Evolutionary conservation across 305 asterid species (phyloP), one percentile per base, ranked within the genome.

Genomic region (Plantago coronopus): DNA sequence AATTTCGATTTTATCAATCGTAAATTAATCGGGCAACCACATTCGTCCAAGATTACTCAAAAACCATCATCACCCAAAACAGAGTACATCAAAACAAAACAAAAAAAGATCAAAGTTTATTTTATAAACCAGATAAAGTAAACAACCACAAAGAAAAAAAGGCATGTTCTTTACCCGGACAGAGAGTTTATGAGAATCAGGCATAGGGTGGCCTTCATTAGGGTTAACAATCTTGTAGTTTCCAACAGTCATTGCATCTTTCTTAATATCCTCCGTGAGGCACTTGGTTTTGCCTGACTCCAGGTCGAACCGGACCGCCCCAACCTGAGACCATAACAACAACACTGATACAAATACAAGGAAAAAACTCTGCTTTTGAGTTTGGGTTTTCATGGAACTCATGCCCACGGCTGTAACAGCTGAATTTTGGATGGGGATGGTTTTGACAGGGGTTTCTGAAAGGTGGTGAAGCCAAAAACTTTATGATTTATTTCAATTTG

Each of bases 181-280:
- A 48, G 93, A 79, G 72, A 89, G 45, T 80, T 73, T 91, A 74
- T 91, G 95, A 63, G 98, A 79, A 44, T 91, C 97, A 17, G 96
- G 96, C 23, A 88, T 74, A 77, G 98, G 89, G 37, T 76, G 74
- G 17, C 91, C 98, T 22, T 91, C 98, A 37, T 59, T 80, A 48
- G 89, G 86, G 69, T 89, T 86, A 47, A 88, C 88, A 54, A 88
- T 72, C 46, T 89, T 91, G 68, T 91, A 91, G 54, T 89, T 88
- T 40, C 97, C 98, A 17, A 91, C 95, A 31, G 97, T 91, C 97
- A 91, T 91, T 11, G 97, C 74, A 79, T 81, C 83, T 65, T 80
- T 76, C 79, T 86, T 85, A 56, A 91, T 81, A 27, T 91, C 95
- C 79, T 91, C 95, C 48, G 98, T 72, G 83, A 91, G 88, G 76